phyloP scores from a whole-genome alignment of 1,139 yeast species.

The Lodderomyces pseudojiufengensis region DNA sequence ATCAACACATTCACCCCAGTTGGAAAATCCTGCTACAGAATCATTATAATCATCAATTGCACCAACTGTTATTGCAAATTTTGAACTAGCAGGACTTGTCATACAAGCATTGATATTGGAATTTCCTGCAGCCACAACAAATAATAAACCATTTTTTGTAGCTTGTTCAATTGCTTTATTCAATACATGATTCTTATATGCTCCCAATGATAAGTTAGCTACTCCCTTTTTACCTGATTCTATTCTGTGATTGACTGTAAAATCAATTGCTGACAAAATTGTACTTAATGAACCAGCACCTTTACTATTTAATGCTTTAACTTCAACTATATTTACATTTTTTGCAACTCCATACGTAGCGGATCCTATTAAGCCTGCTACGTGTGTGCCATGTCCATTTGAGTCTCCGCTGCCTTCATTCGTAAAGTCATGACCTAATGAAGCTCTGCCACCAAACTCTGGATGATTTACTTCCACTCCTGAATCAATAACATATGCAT shows the following conservation, averaged over 20 bases:
- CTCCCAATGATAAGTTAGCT: slow-evolving; percentile 79
- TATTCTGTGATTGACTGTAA: slow-evolving; percentile 57
- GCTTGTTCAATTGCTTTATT: slow-evolving; percentile 76
- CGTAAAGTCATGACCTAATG: slow-evolving; percentile 57
- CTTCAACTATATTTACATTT: slow-evolving; percentile 55
- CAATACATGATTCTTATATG: slow-evolving; percentile 59
- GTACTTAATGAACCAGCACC: slow-evolving; percentile 72
- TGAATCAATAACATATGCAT: slow-evolving; percentile 79
- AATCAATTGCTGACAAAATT: slow-evolving; percentile 69
- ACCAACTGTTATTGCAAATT: slow-evolving; percentile 74
- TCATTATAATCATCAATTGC: slow-evolving; percentile 77
- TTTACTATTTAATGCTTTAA: slow-evolving; percentile 58
- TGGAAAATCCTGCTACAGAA: slow-evolving; percentile 67
- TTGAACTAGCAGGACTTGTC: slow-evolving; percentile 77
- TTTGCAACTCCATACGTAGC: slow-evolving; percentile 78
- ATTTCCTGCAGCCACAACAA: slow-evolving; percentile 92
- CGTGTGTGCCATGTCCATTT: slow-evolving; percentile 85
- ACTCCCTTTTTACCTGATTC: slow-evolving; percentile 50
- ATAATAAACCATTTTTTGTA: slow-evolving; percentile 61
- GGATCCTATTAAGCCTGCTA: slow-evolving; percentile 86
- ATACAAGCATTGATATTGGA: slow-evolving; percentile 71
- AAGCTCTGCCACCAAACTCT: slow-evolving; percentile 64
- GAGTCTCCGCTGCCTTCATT: slow-evolving; percentile 58
- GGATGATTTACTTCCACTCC: slow-evolving; percentile 60
- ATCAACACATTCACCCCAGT: slow-evolving; percentile 88